Conservation (phyloP, 148 eudicot genomes). For the Chenopodium album region DNA sequence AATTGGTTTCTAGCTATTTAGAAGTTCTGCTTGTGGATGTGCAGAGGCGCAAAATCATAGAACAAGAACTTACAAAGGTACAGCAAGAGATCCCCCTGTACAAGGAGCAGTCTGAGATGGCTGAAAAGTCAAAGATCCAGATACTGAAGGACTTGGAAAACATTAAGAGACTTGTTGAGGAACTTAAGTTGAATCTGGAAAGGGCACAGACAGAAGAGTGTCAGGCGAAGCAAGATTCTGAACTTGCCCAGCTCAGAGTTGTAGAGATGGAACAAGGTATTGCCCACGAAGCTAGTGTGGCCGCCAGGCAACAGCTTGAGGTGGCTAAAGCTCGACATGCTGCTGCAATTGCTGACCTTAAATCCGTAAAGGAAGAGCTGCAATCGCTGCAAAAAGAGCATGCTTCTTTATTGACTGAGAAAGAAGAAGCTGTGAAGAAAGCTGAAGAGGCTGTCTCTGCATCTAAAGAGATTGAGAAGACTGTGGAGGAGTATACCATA, state of each 20-base stretch:
- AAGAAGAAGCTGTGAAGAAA: slow-evolving; percentile 64
- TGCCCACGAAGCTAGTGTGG: slow-evolving; percentile 81
- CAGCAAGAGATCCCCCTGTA: slow-evolving; percentile 75
- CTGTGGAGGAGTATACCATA: slow-evolving; percentile 79
- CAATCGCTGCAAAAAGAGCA: slow-evolving; percentile 55
- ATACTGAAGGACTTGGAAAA: slow-evolving; percentile 75
- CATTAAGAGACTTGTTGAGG: slow-evolving; percentile 86
- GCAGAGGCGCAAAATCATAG: slow-evolving; percentile 70
- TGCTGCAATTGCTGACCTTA: slow-evolving; percentile 65
- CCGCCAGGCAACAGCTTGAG: slow-evolving; percentile 90
- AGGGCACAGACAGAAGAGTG: slow-evolving; percentile 82
- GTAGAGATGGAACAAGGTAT: slow-evolving; percentile 97
- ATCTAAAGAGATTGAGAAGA: slow-evolving; percentile 78
- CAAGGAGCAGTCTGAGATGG: slow-evolving; percentile 62
- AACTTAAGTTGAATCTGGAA: slow-evolving; percentile 83
- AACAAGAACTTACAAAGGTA: slow-evolving; percentile 66
- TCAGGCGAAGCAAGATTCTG: slow-evolving; percentile 94
- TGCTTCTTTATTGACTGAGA: slow-evolving; percentile 51
- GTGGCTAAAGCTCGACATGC: slow-evolving; percentile 71
- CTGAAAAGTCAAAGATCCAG: slow-evolving; percentile 63
- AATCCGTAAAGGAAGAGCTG: slow-evolving; percentile 54
- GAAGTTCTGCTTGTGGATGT: slow-evolving; percentile 4
- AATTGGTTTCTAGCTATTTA: background rate
- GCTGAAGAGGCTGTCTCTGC: slow-evolving; percentile 67
- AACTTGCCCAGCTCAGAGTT: slow-evolving; percentile 81